Base-by-base conservation (phyloP, 2,329 filamentous ascomycete genomes). In the Scleromitrula shiraiana region DNA sequence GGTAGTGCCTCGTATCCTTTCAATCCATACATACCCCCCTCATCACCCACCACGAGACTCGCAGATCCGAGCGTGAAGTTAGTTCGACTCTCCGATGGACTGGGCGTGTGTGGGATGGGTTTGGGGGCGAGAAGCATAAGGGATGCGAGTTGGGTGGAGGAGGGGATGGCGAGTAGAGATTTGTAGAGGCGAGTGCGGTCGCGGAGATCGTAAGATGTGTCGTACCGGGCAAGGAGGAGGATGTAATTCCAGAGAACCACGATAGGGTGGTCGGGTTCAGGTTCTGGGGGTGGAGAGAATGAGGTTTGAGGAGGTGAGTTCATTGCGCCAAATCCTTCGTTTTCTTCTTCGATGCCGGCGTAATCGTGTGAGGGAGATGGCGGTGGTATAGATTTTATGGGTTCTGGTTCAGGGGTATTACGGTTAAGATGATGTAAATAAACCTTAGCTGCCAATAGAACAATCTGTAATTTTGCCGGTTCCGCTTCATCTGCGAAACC, bases 401-500 rank as follows among this genome's bases (percentile, higher is more conserved):
- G 53, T 23, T 64, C 56, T n/a, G 62, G 19, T 51, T 62, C 53
- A 56, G 76, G 68, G 54, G 71, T 69, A 61, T 78, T 74, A 51
- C 78, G 75, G 61, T 88, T 88, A 32, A 97, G 67, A 62, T 94
- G 80, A 60, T 97, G 88, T 14, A 97, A 75, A 62, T 97, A 97
- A 2, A 97, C 89, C 63, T 97, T 97, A n/a, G 93, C 91, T 6
- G 87, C 93, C 3, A 98, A 75, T 1, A 98, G 74, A 14, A 98
- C 76, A 54, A 97, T 94, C 65, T 98, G 93, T 50, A 89, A 76
- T 65, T 95, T 95, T 10, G 88, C 89, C 23, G 83, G 74, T 62
- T 96, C 89, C 1, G 82, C 82, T 67, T 98, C 93, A 52, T 82
- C 80, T 1, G 82, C 73, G 62, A 97, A 98, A 15, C 83, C 84